Base-by-base conservation (phyloP, 1,139 yeast genomes). In the Pichia sp. region DNA sequence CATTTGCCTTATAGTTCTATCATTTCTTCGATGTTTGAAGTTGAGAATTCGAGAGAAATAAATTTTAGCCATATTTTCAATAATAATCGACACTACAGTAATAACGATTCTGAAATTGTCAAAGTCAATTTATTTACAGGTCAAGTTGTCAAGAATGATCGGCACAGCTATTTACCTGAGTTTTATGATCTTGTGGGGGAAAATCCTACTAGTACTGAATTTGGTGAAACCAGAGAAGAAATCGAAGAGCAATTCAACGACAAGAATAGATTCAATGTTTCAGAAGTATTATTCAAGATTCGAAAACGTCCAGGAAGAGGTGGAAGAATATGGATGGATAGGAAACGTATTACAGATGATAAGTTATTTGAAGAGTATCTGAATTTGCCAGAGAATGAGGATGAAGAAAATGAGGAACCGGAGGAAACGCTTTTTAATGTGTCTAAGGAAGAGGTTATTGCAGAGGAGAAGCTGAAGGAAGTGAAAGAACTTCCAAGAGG, bases 1-100 rank as follows among this genome's bases (percentile, higher is more conserved):
- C 92, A 86, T 64, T 77, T 88, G 1, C 93, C 96, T 1, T 88
- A 87, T 66, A 85, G 95, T 13, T 87, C 96, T 0, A 84, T 90
- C 49, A 82, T 92, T 0, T 81, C 92, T 1, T 82, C 87, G 30
- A 79, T 80, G 57, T 90, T 85, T 64, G 90, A 87, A 62, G 77
- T 87, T 54, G 82, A 84, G 62, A 79, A 82, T 45, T 77, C 86
- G 13, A 82, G 82, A 59, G 82, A 79, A 49, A 68, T 80, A 16
- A 74, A 75, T 55, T 74, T 71, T 40, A 64, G 67, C 42, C 66
- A 69, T 16, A 49, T 65, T 10, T 62, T 65, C 40, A 73, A 70
- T 43, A 61, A 66, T 10, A 70, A 79, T 58, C 75, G 72, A 61
- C 75, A 75, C 44, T 60, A 75, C 71, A 61, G 63, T 38, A 61